These are phyloP conservation scores for Solioccasus polychromus DNA, from an alignment of 768 basidiomycete genomes.

Conservation along the genomic window DNA sequence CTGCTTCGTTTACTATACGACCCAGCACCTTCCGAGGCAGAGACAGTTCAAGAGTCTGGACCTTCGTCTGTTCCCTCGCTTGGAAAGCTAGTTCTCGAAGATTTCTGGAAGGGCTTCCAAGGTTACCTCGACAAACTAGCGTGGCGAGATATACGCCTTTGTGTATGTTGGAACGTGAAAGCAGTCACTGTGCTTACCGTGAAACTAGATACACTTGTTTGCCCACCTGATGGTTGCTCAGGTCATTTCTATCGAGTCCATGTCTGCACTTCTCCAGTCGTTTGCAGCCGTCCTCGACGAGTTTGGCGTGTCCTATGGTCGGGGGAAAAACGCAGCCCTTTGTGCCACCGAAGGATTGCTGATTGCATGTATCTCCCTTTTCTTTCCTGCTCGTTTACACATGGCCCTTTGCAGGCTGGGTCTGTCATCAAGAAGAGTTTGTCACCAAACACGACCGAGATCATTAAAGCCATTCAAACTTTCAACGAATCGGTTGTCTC, in stretches of 20 bases:
- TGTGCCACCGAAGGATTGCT: constrained; percentile 82
- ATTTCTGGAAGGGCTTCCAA: constrained; percentile 91
- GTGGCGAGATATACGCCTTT: constrained; percentile 88
- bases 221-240: constrained; percentile 79
- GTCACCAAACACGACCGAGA: constrained; percentile 56
- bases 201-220: constrained; percentile 83
- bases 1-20: constrained; percentile 69
- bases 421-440: constrained; percentile 59
- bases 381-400: not conserved
- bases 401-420: constrained; percentile 55
- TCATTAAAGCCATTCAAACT: constrained; percentile 68
- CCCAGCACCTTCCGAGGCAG: constrained; percentile 36
- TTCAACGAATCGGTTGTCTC: constrained; percentile 62
- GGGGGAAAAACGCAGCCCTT: constrained; percentile 75
- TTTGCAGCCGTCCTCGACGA: constrained; percentile 87
- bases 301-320: constrained; percentile 82
- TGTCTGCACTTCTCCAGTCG: constrained; percentile 77
- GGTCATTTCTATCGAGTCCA: constrained; percentile 72
- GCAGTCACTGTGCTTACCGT: constrained; percentile 3
- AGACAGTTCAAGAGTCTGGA: constrained; percentile 22
- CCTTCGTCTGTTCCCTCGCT: constrained; percentile 39
- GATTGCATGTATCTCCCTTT: constrained; percentile 43
- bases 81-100: constrained; percentile 75
- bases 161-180: constrained; percentile 49
- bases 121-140: constrained; percentile 82